A percentile compares a stretch with the other conserved stretches of the same genome.
Conservation (phyloP, 768 basidiomycete genomes). For the Dacryopinax primogenitus region DNA sequence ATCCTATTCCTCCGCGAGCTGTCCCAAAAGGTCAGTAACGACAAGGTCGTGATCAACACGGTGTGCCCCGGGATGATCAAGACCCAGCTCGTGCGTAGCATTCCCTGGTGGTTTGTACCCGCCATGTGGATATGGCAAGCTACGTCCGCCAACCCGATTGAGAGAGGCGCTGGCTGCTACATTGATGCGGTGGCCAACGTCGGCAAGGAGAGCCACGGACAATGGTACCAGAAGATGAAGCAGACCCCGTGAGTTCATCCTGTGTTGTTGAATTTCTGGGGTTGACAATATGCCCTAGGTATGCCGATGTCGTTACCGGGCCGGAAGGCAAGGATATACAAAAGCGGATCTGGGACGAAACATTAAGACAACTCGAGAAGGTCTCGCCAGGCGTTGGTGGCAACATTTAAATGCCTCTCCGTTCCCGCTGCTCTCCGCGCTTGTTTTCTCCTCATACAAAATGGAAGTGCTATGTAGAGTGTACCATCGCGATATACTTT, state of each 20-base stretch:
- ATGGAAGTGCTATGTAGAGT: too few relatives aligned
- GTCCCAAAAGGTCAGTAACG: slow-evolving; percentile 5
- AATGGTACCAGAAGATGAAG: neutral
- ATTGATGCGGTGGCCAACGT: neutral
- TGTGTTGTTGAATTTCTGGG: neutral
- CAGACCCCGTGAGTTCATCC: neutral
- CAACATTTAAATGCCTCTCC: too few relatives aligned
- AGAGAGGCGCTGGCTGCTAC: neutral
- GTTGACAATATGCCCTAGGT: neutral
- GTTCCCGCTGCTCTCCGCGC: too few relatives aligned
- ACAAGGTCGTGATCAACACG: neutral
- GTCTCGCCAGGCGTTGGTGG: too few relatives aligned
- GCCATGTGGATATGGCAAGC: neutral
- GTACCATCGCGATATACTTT: too few relatives aligned
- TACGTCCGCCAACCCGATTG: neutral
- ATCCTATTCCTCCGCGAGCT: neutral
- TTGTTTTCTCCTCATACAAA: too few relatives aligned
- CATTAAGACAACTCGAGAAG: too few relatives aligned
- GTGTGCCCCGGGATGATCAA: slow-evolving; percentile 3
- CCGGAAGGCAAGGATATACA: too few relatives aligned
- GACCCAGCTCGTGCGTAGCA: neutral
- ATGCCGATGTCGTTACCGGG: neutral
- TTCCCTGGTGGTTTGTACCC: neutral
- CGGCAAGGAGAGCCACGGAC: neutral
- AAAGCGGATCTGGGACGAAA: too few relatives aligned